phyloP scores from a whole-genome alignment of 805 yeast genomes.

The Ogataea sp. region DNA sequence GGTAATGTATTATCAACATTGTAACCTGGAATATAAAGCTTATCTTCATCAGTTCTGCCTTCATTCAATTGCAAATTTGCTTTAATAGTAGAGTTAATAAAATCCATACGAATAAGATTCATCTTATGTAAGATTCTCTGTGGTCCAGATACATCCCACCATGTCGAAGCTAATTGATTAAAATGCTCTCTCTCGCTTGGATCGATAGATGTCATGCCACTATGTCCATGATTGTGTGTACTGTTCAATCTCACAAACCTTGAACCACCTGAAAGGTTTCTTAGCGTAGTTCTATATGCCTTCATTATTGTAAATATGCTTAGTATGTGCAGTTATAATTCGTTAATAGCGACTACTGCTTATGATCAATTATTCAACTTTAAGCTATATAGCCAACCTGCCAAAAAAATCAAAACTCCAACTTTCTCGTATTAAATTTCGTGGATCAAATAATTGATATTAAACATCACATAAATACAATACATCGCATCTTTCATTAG shows the following conservation, averaged over 20 bases:
- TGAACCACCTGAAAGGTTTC: too few relatives aligned
- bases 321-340: too few relatives aligned
- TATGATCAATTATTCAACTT: too few relatives aligned
- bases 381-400: too few relatives aligned
- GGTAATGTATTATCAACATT: constrained; percentile 58
- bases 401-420: too few relatives aligned
- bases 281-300: too few relatives aligned
- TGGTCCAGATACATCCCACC: constrained; percentile 97
- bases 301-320: too few relatives aligned
- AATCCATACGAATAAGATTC: constrained; percentile 87
- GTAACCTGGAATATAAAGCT: constrained; percentile 72
- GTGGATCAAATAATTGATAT: too few relatives aligned
- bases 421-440: too few relatives aligned
- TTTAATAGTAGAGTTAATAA: constrained; percentile 56
- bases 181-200: constrained; percentile 73
- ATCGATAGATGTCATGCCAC: constrained; percentile 30
- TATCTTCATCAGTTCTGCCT: constrained; percentile 29
- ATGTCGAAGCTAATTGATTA: constrained; percentile 78
- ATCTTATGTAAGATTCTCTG: constrained; percentile 91
- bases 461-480: too few relatives aligned
- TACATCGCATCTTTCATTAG: too few relatives aligned
- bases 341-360: too few relatives aligned
- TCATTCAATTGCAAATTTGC: constrained; percentile 36
- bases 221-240: neutral
- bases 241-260: neutral